Conservation (phyloP, 2,329 filamentous ascomycete species). For the Ascomycota sp. region DNA sequence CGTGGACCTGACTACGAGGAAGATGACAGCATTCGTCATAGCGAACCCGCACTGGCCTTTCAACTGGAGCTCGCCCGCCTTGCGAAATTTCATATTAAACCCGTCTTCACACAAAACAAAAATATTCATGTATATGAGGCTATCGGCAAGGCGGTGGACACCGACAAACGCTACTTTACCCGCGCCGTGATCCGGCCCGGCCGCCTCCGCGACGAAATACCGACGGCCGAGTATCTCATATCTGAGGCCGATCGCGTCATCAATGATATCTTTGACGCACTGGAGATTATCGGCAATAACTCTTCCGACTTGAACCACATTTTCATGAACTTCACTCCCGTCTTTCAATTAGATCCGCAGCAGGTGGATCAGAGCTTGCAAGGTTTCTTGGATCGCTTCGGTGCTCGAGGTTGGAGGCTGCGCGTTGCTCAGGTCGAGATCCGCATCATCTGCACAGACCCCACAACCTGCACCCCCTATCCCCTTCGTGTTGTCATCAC, state of each 20-base stretch:
- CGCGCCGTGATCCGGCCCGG: slow-evolving; percentile 88
- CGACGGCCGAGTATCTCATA: slow-evolving; percentile 94
- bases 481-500: slow-evolving; percentile 91
- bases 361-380: slow-evolving; percentile 87
- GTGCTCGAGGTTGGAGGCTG: slow-evolving; percentile 83
- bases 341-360: slow-evolving; percentile 76
- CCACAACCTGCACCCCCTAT: slow-evolving; percentile 61
- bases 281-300: slow-evolving; percentile 98
- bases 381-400: slow-evolving; percentile 92
- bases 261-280: slow-evolving; percentile 90
- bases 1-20: slow-evolving; percentile 76
- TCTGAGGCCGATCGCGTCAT: slow-evolving; percentile 92
- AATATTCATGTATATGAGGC: slow-evolving; percentile 99
- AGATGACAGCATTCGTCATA: slow-evolving; percentile 92
- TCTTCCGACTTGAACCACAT: slow-evolving; percentile 99
- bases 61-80: slow-evolving; percentile 90
- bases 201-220: slow-evolving; percentile 87
- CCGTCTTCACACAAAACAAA: slow-evolving; percentile 96
- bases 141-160: slow-evolving; percentile 81
- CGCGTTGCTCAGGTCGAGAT: slow-evolving; percentile 96
- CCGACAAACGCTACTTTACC: slow-evolving; percentile 96
- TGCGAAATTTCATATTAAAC: slow-evolving; percentile 93
- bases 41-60: slow-evolving; percentile 90
- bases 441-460: slow-evolving; percentile 92
- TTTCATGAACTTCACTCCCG: slow-evolving; percentile 98